These are phyloP conservation scores for Eleusine coracana DNA, from an alignment of 176 grass and related monocot species.

Conservation along the genomic window DNA sequence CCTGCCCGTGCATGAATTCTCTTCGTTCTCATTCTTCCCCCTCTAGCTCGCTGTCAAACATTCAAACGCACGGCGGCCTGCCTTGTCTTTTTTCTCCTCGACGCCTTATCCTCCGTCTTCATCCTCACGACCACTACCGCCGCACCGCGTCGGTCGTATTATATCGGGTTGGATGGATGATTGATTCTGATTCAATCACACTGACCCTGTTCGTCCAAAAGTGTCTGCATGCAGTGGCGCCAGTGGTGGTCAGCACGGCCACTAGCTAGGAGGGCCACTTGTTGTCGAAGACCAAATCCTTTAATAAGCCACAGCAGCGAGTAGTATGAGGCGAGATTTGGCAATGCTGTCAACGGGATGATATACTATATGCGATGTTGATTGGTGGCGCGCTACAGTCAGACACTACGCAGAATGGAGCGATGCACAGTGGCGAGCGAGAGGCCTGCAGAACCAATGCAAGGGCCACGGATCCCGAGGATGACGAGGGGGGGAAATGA, in stretches of 20 bases:
- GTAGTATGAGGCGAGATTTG: no score
- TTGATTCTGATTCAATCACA: neutral
- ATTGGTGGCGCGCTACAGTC: no score
- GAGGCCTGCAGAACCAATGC: neutral
- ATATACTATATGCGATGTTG: no score
- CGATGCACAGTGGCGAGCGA: neutral
- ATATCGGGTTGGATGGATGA: neutral
- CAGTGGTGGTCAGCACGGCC: neutral
- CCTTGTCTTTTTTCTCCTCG: no score
- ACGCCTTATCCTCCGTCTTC: no score
- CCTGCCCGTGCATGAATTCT: neutral
- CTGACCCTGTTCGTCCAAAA: neutral
- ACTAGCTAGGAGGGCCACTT: neutral
- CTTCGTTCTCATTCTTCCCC: neutral
- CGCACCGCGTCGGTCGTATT: no score
- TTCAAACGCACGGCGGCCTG: neutral
- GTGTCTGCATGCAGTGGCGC: neutral
- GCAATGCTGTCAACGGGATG: no score
- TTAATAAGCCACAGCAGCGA: no score
- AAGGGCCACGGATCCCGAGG: constrained; percentile 29
- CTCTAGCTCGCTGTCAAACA: neutral
- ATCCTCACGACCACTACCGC: neutral
- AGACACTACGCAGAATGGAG: neutral
- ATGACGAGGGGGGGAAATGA: constrained; percentile 36
- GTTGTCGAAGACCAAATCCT: neutral